Base-by-base conservation (phyloP, 2,329 filamentous ascomycete genomes). In the Trichoderma citrinoviride region DNA sequence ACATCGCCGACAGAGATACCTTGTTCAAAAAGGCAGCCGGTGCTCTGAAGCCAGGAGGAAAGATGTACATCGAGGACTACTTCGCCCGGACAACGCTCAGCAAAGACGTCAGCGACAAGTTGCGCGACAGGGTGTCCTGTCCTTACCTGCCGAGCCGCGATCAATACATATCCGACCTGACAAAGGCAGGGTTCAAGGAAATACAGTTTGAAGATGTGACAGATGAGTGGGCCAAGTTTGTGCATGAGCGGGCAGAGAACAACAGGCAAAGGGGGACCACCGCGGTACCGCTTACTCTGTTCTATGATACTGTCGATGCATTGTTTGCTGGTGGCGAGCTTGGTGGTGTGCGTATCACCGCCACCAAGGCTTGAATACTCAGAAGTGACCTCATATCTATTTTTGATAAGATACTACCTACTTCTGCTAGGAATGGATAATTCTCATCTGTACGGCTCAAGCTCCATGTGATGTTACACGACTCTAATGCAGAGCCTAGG, bases 51-150 rank as follows among this genome's bases (percentile, higher is more conserved):
- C 10, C 19, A 14, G 44, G 56, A 19, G 56, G 56, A 0, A 60
- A 50, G 40, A 40, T 60, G 29, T 60, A 60, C 17, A 50, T 60
- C 21, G 56, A 60, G 56, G 56, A 60, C 6, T 60, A 19, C 29
- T 60, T 60, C 7, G 56, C 56, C 27, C 44, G 29, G 37, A 49
- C 43, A 1, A 1, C 56, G 7, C 46, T 60, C 15, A 50, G 44
- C 23, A n/a, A 60, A 8, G 56, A 60, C 3, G 43, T 33, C 2
- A 10, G 29, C 33, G 56, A 50, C 17, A 7, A 49, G 49, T 27
- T 60, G 17, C 56, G 43, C 29, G 17, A 60, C 29, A 25, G 49
- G 0, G 14, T 47, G 10, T 60, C 8, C 23, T 60, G 56, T 21
- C 43, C 56, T 27, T 50, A 60, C 21, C 17, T 60, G 14, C 44